These are phyloP conservation scores for Sequoia sempervirens DNA, from an alignment of 75 land plant species.

Conservation along the genomic window DNA sequence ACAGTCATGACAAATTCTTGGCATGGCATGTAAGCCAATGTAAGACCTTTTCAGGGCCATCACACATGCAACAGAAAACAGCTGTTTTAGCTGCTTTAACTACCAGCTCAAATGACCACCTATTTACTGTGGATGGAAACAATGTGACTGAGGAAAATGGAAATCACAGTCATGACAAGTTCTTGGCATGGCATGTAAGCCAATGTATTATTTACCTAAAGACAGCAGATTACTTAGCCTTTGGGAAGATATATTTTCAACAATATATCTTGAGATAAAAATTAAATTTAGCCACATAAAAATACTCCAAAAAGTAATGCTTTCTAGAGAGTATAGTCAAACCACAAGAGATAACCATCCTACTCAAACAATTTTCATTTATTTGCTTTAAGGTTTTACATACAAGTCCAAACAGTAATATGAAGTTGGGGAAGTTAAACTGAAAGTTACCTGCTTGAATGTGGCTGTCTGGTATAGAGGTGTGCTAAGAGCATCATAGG, in stretches of 20 bases:
- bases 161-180: not conserved
- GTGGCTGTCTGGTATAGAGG: constrained; percentile 96
- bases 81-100: not conserved
- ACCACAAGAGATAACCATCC: not conserved
- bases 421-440: not conserved
- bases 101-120: not conserved
- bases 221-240: not conserved
- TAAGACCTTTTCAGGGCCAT: not conserved
- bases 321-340: not conserved
- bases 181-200: not conserved
- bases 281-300: not conserved
- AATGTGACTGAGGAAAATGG: not conserved
- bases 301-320: not conserved
- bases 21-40: not conserved
- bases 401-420: not conserved
- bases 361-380: not conserved
- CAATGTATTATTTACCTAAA: not conserved
- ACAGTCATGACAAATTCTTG: not conserved
- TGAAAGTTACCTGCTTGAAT: constrained; percentile 69
- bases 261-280: not conserved
- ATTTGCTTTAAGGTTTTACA: not conserved
- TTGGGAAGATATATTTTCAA: not conserved
- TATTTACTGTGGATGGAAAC: not conserved
- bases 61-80: not conserved
- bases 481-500: constrained; percentile 79